A percentile compares a stretch with the other conserved stretches of the same genome.
Evolutionary conservation across 78 protist genomes (phyloP).

Genomic region (Guillardia theta): DNA sequence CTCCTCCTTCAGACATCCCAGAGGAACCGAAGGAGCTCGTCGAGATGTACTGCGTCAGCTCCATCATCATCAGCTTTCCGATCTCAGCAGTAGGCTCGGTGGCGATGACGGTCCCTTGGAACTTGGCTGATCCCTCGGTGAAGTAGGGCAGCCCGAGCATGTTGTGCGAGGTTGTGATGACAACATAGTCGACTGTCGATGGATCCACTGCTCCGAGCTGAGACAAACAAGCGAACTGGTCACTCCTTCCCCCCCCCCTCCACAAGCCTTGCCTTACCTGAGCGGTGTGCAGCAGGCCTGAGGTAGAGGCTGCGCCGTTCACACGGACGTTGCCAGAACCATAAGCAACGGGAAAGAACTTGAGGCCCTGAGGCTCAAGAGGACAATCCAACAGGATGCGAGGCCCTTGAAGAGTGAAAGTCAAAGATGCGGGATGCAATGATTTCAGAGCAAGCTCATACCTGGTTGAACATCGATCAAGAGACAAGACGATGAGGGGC

Average conservation of each 20-base stretch:
- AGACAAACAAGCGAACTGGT: neutral
- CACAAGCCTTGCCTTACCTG: neutral
- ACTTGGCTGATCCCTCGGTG: neutral
- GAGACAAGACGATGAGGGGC: neutral
- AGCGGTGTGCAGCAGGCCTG: neutral
- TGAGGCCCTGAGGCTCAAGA: neutral
- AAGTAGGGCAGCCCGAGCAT: slow-evolving; percentile 10
- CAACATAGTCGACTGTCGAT: neutral
- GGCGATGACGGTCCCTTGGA: neutral
- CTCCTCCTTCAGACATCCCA: neutral
- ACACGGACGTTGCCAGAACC: neutral
- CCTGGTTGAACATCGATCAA: neutral
- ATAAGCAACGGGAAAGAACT: neutral
- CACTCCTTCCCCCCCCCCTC: neutral
- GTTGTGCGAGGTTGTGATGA: neutral
- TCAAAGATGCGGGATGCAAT: neutral
- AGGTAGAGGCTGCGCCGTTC: neutral
- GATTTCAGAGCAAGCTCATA: neutral
- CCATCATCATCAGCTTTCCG: neutral
- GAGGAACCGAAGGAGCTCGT: neutral
- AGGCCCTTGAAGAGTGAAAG: neutral
- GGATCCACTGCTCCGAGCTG: slow-evolving; percentile 15
- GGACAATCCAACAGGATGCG: slow-evolving; percentile 1
- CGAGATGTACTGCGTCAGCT: neutral
- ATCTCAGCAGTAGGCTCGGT: neutral